Evolutionary conservation across 2,329 filamentous ascomycete species (phyloP).

Genomic region (Penicillium thymicola): DNA sequence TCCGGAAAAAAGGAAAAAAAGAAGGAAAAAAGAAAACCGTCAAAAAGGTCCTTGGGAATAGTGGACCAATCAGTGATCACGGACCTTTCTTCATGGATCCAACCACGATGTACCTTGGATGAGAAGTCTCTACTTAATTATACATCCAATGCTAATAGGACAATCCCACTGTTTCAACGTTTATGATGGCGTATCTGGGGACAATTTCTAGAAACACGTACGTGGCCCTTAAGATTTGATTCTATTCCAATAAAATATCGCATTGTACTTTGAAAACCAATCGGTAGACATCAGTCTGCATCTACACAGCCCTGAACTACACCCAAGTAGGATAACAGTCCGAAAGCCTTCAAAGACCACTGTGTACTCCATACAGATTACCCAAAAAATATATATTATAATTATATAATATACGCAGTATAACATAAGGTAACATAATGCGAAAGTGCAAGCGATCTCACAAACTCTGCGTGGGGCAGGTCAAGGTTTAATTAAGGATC

Average conservation of each 20-base stretch:
- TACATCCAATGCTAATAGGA: neutral
- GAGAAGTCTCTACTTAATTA: neutral
- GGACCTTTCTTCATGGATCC: neutral
- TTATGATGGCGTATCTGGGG: neutral
- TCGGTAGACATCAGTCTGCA: slow-evolving; percentile 5
- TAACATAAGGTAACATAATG: neutral
- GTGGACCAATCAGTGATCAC: neutral
- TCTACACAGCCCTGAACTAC: slow-evolving; percentile 13
- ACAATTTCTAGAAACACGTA: neutral
- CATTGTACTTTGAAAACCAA: neutral
- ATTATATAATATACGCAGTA: neutral
- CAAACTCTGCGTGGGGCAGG: slow-evolving; percentile 14
- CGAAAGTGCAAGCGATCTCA: slow-evolving; percentile 16
- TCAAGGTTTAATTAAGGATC: slow-evolving; percentile 43
- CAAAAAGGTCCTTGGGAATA: neutral
- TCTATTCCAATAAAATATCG: neutral
- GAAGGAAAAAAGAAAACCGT: neutral
- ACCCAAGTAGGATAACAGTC: slow-evolving; percentile 15
- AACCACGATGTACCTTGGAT: slow-evolving; percentile 16
- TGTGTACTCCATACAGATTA: too few species aligned
- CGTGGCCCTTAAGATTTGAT: neutral
- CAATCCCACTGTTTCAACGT: slow-evolving; percentile 15
- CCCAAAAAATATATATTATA: neutral
- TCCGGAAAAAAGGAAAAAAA: neutral
- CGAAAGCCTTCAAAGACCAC: slow-evolving; percentile 9